Evolutionary conservation across 768 basidiomycete genomes (phyloP).

Genomic region (Mycena chlorophos): DNA sequence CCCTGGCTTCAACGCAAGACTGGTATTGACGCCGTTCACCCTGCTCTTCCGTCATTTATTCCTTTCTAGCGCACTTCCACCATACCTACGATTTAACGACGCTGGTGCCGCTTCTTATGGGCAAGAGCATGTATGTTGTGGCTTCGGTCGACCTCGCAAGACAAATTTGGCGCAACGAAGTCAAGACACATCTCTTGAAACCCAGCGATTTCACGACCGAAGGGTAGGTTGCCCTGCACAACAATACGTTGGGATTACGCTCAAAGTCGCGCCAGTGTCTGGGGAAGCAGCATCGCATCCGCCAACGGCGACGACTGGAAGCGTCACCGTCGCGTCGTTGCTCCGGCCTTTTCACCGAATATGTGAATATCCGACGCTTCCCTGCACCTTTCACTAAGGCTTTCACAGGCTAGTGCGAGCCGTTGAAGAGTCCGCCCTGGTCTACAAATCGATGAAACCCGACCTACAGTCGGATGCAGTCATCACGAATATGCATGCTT

Average conservation of each 20-base stretch:
- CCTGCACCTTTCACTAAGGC: neutral
- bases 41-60: no score
- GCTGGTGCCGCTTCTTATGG: conserved; percentile 9
- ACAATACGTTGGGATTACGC: neutral
- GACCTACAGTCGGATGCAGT: conserved; percentile 9
- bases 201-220: conserved; percentile 16
- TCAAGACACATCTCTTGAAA: conserved; percentile 12
- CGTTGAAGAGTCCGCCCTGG: conserved; percentile 23
- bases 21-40: conserved; percentile 1
- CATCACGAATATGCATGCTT: neutral
- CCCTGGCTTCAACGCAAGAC: conserved; percentile 13
- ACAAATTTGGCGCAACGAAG: conserved; percentile 16
- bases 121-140: conserved; percentile 8
- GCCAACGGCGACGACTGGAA: conserved; percentile 29
- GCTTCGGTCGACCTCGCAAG: conserved; percentile 9
- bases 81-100: conserved; percentile 19
- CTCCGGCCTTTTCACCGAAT: conserved; percentile 25
- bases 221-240: neutral
- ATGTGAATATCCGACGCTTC: conserved; percentile 7
- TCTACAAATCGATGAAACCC: conserved; percentile 22
- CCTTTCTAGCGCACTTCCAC: conserved; percentile 12
- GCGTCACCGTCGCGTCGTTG: conserved; percentile 27
- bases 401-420: conserved; percentile 19
- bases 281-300: conserved; percentile 30
- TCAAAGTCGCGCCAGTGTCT: conserved; percentile 11